Evolutionary conservation across 768 basidiomycete genomes (phyloP).

Genomic region (Ephemerocybe angulata): DNA sequence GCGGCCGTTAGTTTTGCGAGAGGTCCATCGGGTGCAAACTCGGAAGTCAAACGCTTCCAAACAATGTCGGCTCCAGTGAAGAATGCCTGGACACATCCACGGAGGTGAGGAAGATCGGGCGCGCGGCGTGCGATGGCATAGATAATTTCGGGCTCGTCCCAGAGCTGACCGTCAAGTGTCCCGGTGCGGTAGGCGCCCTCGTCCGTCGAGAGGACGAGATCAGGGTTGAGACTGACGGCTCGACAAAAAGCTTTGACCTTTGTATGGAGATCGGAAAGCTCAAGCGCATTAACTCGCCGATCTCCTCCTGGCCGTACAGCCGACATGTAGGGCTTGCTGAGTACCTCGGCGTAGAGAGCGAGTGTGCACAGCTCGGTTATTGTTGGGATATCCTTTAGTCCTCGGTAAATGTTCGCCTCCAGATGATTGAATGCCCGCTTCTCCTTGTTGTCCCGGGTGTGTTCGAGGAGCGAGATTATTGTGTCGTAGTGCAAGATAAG

Average conservation of each 20-base stretch:
- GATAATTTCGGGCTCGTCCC: slow-evolving; percentile 19
- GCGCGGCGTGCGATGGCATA: slow-evolving; percentile 10
- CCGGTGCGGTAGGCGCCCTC: slow-evolving; percentile 10
- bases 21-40: too few species aligned
- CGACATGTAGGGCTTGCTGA: slow-evolving; percentile 27
- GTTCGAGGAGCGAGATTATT: slow-evolving; percentile 24
- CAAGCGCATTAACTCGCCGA: slow-evolving; percentile 19
- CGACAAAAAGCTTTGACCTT: slow-evolving; percentile 13
- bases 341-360: slow-evolving; percentile 18
- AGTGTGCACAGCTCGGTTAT: slow-evolving; percentile 26
- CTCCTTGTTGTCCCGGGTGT: slow-evolving; percentile 27
- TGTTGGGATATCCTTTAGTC: slow-evolving; percentile 22
- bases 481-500: slow-evolving; percentile 21
- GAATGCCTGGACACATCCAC: slow-evolving; percentile 18
- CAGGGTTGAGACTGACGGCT: slow-evolving; percentile 17
- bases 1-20: too few species aligned
- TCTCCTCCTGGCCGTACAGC: slow-evolving; percentile 13
- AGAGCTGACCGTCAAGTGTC: slow-evolving; percentile 21
- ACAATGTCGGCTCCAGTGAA: slow-evolving; percentile 18
- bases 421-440: slow-evolving; percentile 28
- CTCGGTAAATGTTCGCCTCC: slow-evolving; percentile 28
- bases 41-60: slow-evolving; percentile 11
- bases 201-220: slow-evolving; percentile 14
- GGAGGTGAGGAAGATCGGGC: slow-evolving; percentile 15
- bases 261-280: slow-evolving; percentile 22